Percentiles rank a stretch among this genome's conserved stretches.
Conservation (phyloP, 176 grass and related monocot genomes). For the Saccharum officinarum region DNA sequence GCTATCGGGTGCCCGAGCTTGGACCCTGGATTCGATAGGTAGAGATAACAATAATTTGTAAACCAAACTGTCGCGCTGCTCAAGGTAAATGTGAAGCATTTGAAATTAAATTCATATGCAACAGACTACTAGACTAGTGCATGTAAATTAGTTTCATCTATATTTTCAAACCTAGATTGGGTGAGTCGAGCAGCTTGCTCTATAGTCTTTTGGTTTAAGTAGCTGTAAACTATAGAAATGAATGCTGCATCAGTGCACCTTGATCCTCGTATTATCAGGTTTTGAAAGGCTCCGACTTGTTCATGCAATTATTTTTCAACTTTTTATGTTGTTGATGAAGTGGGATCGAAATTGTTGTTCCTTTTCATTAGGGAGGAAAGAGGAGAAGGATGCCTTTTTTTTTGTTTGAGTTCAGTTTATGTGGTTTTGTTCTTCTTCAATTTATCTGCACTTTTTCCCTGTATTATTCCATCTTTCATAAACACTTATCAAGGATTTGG, state of each 20-base stretch:
- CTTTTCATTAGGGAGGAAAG: background rate
- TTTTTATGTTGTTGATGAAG: background rate
- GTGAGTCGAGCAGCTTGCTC: background rate
- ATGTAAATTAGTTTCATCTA: background rate
- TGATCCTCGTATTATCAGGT: background rate
- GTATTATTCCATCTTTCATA: background rate
- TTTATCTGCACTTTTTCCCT: background rate
- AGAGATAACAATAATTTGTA: background rate
- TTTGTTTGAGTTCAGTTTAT: background rate
- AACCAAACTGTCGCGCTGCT: background rate
- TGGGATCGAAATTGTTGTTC: background rate
- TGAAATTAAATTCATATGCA: constrained; percentile 12
- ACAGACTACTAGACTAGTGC: background rate
- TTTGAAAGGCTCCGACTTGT: background rate
- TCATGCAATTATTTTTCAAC: background rate
- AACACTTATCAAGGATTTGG: background rate
- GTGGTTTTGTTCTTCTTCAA: constrained; percentile 1
- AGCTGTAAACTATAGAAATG: background rate
- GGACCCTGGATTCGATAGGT: no score
- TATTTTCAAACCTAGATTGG: background rate
- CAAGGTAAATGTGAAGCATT: constrained; percentile 1
- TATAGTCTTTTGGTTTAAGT: background rate
- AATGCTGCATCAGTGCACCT: background rate
- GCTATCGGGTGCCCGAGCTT: no score
- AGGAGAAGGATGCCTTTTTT: background rate